Evolutionary conservation across 352 stramenopile genomes (phyloP).

Genomic region (Phytophthora syringae): DNA sequence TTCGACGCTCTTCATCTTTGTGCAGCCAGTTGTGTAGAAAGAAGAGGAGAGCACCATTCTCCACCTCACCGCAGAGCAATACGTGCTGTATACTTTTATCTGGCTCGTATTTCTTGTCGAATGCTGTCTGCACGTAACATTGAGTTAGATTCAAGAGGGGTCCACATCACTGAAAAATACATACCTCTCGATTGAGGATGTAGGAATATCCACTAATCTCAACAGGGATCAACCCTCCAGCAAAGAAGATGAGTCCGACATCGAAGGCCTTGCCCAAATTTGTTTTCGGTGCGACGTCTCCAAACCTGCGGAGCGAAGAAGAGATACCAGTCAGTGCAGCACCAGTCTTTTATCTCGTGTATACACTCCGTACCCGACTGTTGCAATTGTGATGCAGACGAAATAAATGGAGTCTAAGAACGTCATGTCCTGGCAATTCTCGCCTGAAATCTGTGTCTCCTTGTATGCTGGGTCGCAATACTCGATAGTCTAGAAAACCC

Average conservation of each 20-base stretch:
- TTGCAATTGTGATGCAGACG: constrained; percentile 86
- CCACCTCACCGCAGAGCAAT: constrained; percentile 79
- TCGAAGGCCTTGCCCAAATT: constrained; percentile 69
- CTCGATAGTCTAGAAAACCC: constrained; percentile 54
- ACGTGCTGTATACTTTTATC: constrained; percentile 77
- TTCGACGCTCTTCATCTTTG: constrained; percentile 62
- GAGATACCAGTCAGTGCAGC: neutral
- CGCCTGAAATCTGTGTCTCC: constrained; percentile 20
- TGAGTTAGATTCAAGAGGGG: neutral
- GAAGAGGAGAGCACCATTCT: constrained; percentile 71
- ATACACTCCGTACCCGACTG: constrained; percentile 61
- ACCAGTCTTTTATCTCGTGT: neutral
- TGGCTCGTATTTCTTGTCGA: constrained; percentile 78
- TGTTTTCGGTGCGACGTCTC: constrained; percentile 73
- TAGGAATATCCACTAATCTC: constrained; percentile 75
- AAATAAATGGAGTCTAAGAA: constrained; percentile 87
- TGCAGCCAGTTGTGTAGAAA: constrained; percentile 86
- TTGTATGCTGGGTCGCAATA: constrained; percentile 51
- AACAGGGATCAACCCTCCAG: constrained; percentile 67
- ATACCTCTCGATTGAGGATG: constrained; percentile 74
- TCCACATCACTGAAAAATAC: neutral
- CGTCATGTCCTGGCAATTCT: constrained; percentile 69
- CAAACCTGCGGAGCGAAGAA: constrained; percentile 46
- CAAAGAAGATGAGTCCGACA: constrained; percentile 78
- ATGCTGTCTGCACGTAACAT: constrained; percentile 56